Percentiles rank a stretch among this genome's conserved stretches.
Conservation (phyloP, 306 rosid species). For the Acacia melanoxylon region DNA sequence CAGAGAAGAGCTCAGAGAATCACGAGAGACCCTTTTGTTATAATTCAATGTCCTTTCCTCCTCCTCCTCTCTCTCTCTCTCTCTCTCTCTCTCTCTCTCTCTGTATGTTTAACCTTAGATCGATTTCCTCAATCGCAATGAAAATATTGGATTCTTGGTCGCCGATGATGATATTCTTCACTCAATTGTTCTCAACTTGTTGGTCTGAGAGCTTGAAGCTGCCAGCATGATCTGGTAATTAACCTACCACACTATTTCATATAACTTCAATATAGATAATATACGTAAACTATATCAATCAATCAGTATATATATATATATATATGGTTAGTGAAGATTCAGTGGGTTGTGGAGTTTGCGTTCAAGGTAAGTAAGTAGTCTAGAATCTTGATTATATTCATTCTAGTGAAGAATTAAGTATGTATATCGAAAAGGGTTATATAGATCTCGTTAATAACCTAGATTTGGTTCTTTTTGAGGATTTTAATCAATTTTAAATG, state of each 20-base stretch:
- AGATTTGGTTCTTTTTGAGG: not conserved
- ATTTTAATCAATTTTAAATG: not conserved
- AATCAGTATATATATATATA: not conserved
- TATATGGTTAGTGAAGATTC: not conserved
- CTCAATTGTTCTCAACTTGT: constrained; percentile 35
- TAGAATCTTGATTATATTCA: not conserved
- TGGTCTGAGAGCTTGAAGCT: constrained; percentile 98
- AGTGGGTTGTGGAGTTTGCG: not conserved
- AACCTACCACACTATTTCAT: not conserved
- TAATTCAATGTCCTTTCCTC: not conserved
- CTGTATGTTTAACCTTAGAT: not conserved
- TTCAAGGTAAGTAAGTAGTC: not conserved
- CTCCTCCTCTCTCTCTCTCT: not conserved
- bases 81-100: not conserved
- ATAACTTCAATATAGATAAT: not conserved
- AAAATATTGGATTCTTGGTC: not conserved
- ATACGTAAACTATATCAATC: not conserved
- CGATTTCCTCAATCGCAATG: constrained; percentile 24
- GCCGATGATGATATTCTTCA: not conserved
- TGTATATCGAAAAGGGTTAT: not conserved
- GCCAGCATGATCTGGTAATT: constrained; percentile 99
- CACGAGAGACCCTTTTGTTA: constrained; percentile 19
- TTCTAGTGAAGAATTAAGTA: not conserved
- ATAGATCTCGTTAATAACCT: not conserved
- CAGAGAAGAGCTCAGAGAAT: constrained; percentile 6